phyloP scores from a whole-genome alignment of 306 rosid genomes.

The Alnus glutinosa region DNA sequence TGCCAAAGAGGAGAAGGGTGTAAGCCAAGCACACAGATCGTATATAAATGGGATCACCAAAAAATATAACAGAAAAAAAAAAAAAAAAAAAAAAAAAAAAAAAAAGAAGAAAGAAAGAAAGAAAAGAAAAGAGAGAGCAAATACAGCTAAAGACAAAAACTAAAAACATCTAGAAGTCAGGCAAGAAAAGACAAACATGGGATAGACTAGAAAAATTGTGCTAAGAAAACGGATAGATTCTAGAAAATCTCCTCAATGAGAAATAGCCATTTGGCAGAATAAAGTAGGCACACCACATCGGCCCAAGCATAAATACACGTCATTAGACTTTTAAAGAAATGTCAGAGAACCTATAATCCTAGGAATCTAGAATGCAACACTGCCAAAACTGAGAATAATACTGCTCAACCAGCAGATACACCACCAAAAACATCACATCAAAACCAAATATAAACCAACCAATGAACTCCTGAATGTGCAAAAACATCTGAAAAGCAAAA shows the following conservation, averaged over 20 bases:
- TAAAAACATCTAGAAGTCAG: not conserved
- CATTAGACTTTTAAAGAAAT: not conserved
- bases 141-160: not conserved
- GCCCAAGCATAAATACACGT: not conserved
- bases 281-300: not conserved
- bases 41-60: no score
- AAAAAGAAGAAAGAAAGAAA: no score
- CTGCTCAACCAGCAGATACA: no score
- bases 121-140: not conserved
- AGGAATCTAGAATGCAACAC: not conserved
- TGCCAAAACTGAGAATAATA: no score
- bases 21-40: no score
- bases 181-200: not conserved
- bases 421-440: no score
- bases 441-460: no score
- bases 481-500: no score
- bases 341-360: not conserved
- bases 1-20: not conserved
- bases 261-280: not conserved
- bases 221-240: not conserved
- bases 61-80: no score
- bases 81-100: no score
- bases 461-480: no score
- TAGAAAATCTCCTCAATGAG: not conserved
- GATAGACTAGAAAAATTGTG: not conserved